Evolutionary conservation across 2,329 filamentous ascomycete species (phyloP).

Genomic region (Myriosclerotinia scirpicola): DNA sequence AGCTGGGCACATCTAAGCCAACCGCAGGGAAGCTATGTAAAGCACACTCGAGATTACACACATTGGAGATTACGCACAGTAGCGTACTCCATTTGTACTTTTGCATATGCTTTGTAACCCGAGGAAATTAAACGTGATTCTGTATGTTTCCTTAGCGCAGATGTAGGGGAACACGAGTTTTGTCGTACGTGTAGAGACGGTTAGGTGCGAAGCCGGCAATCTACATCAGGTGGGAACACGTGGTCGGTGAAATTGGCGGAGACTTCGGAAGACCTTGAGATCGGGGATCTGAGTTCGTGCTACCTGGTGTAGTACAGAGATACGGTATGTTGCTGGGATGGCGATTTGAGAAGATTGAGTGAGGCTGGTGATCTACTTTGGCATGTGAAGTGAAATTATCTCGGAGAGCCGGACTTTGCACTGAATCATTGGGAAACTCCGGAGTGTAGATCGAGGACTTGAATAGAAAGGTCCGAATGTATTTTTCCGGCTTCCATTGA

Average conservation of each 20-base stretch:
- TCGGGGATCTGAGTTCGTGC: slow-evolving; percentile 17
- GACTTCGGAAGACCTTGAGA: slow-evolving; percentile 14
- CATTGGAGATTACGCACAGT: background rate
- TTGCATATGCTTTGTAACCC: slow-evolving; percentile 15
- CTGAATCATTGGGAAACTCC: background rate
- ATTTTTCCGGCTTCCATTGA: background rate
- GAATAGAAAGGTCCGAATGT: background rate
- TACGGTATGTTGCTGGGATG: slow-evolving; percentile 10
- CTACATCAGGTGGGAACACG: slow-evolving; percentile 21
- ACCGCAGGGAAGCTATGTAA: slow-evolving; percentile 2
- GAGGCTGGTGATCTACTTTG: background rate
- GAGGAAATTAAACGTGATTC: slow-evolving; percentile 23
- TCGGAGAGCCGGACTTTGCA: background rate
- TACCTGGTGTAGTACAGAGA: slow-evolving; percentile 7
- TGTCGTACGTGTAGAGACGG: slow-evolving; percentile 19
- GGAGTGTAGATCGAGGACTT: background rate
- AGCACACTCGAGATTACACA: background rate
- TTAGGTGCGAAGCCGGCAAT: slow-evolving; percentile 20
- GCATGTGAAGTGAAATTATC: background rate
- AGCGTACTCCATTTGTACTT: slow-evolving; percentile 5
- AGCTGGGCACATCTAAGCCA: slow-evolving; percentile 18
- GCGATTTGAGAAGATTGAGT: background rate
- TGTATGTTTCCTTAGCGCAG: slow-evolving; percentile 14
- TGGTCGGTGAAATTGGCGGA: slow-evolving; percentile 19
- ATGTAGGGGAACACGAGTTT: slow-evolving; percentile 20